Conservation (phyloP, 305 asterid species). For the Fraxinus paxiana region DNA sequence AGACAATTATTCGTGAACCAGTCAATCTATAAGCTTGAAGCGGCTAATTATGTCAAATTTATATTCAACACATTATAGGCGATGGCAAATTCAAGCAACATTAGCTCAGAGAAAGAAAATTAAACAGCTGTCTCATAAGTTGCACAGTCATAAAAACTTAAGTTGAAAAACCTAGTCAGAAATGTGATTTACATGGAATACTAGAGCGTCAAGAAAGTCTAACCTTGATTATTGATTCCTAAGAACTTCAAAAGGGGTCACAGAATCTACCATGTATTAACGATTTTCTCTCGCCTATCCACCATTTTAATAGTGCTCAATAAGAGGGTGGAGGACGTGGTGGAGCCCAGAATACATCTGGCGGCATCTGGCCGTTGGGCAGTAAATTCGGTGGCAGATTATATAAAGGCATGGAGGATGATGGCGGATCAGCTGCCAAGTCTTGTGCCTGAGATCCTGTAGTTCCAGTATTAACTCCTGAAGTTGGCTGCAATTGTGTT, state of each 20-base stretch:
- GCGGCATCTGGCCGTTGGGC: conserved; percentile 59
- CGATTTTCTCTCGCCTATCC: neutral
- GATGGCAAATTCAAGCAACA: neutral
- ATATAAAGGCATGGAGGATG: conserved; percentile 35
- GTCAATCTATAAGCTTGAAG: neutral
- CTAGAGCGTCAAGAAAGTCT: neutral
- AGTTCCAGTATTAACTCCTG: conserved; percentile 19
- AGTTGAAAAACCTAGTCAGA: neutral
- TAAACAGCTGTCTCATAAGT: neutral
- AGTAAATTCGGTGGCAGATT: conserved; percentile 50
- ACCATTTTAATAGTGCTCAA: conserved; percentile 8
- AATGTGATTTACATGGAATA: neutral
- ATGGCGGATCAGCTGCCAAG: conserved; percentile 35
- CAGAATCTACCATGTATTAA: neutral
- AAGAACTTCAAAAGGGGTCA: neutral
- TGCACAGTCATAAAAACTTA: neutral
- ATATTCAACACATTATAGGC: neutral
- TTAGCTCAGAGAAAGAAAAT: neutral
- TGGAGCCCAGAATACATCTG: conserved; percentile 63
- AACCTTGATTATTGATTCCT: conserved; percentile 1
- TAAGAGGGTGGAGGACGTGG: conserved; percentile 47
- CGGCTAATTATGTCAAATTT: neutral
- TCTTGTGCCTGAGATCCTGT: conserved; percentile 29
- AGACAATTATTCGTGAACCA: neutral
- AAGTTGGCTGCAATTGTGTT: conserved; percentile 26